phyloP scores from a whole-genome alignment of 2,329 filamentous ascomycete genomes.

The Trichoderma asperellum region DNA sequence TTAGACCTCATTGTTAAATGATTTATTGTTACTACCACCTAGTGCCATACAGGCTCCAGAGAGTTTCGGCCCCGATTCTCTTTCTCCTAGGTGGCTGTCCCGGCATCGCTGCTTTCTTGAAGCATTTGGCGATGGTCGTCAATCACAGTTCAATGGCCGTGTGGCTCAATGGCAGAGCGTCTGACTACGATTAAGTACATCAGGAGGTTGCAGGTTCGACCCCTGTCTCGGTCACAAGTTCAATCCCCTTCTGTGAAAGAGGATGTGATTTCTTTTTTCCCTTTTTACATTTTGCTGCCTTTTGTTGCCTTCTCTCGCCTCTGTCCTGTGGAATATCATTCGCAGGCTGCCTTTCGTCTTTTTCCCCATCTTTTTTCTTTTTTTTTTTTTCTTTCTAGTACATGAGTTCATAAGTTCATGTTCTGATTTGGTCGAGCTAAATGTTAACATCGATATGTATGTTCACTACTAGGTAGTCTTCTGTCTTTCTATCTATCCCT shows the following conservation, averaged over 20 bases:
- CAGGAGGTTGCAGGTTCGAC: not conserved
- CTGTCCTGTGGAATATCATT: not conserved
- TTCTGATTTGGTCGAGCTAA: not conserved
- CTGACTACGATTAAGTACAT: not conserved
- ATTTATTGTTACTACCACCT: not conserved
- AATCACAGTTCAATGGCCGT: not conserved
- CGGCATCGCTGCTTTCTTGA: not conserved
- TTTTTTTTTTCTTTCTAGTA: not conserved
- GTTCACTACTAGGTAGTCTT: not conserved
- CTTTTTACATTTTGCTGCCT: not conserved
- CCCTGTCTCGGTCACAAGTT: not conserved
- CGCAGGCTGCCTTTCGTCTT: not conserved
- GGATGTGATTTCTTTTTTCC: not conserved
- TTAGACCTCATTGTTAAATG: constrained; percentile 15
- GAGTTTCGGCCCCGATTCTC: not conserved
- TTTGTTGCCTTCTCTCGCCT: not conserved
- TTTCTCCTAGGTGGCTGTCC: not conserved
- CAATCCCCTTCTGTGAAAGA: not conserved
- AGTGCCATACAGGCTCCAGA: not conserved
- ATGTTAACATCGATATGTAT: too few relatives aligned
- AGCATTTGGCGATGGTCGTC: not conserved
- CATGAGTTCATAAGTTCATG: not conserved
- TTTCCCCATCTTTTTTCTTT: not conserved
- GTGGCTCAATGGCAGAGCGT: not conserved
- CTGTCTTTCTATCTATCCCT: not conserved